Evolutionary conservation across 805 yeast genomes (phyloP).

Genomic region (Cyberlindnera xylosilytica): DNA sequence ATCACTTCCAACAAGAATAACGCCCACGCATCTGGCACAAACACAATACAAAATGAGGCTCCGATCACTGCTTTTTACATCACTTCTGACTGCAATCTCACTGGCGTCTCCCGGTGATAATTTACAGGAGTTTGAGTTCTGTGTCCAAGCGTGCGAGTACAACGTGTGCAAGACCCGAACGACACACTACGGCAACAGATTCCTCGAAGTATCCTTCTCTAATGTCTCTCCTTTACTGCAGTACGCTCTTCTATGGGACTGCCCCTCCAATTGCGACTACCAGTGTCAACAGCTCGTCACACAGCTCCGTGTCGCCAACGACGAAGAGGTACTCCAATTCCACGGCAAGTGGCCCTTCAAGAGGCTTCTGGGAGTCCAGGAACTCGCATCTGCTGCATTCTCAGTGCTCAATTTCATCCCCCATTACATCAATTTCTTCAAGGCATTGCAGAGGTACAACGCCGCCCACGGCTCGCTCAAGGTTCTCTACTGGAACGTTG

Average conservation of each 20-base stretch:
- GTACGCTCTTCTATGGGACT: slow-evolving; percentile 62
- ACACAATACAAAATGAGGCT: too few relatives aligned
- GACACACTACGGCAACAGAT: slow-evolving; percentile 8
- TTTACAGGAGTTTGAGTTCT: slow-evolving; percentile 14
- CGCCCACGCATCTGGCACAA: too few relatives aligned
- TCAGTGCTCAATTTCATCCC: slow-evolving; percentile 70
- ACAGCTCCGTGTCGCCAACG: slow-evolving; percentile 39
- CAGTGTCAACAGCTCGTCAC: slow-evolving; percentile 84
- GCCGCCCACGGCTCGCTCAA: slow-evolving; percentile 7
- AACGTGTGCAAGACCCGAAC: slow-evolving; percentile 6
- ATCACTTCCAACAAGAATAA: too few relatives aligned
- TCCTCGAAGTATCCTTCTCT: slow-evolving; percentile 9
- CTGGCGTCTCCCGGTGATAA: slow-evolving; percentile 17
- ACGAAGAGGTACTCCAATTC: slow-evolving; percentile 71
- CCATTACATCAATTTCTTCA: slow-evolving; percentile 48
- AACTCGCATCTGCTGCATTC: slow-evolving; percentile 74
- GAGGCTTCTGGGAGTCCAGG: slow-evolving; percentile 79
- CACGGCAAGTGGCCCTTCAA: slow-evolving; percentile 98
- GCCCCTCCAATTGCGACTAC: slow-evolving; percentile 84
- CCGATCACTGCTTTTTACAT: too few relatives aligned
- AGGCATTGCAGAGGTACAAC: slow-evolving; percentile 23
- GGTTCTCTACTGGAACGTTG: slow-evolving; percentile 32
- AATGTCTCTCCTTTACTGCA: slow-evolving; percentile 25
- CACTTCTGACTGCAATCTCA: too few relatives aligned
- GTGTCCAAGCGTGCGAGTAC: slow-evolving; percentile 16